Percentiles rank a stretch among this genome's conserved stretches.
Evolutionary conservation across 345 rosid genomes (phyloP).

Genomic region (Atalantia buxifolia): DNA sequence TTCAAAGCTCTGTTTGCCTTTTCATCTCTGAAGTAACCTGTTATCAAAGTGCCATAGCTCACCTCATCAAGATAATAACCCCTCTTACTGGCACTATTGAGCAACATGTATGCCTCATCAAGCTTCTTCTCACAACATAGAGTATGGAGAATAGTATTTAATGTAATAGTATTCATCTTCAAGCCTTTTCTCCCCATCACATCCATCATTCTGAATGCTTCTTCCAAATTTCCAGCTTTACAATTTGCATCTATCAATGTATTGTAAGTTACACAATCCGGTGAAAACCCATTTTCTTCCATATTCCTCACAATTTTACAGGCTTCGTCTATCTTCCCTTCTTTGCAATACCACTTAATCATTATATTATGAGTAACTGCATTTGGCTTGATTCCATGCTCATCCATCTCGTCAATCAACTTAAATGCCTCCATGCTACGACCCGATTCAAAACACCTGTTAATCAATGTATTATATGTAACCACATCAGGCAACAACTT

Average conservation of each 20-base stretch:
- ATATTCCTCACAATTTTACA: slow-evolving; percentile 36
- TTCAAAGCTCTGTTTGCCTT: slow-evolving; percentile 43
- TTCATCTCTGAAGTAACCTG: slow-evolving; percentile 59
- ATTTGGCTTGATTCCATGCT: slow-evolving; percentile 53
- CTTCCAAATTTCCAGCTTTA: slow-evolving; percentile 56
- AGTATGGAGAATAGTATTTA: slow-evolving; percentile 63
- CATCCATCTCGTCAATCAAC: slow-evolving; percentile 62
- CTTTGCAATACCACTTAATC: slow-evolving; percentile 69
- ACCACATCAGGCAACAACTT: slow-evolving; percentile 73
- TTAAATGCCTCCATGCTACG: slow-evolving; percentile 42
- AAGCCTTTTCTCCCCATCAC: slow-evolving; percentile 67
- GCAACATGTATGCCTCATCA: slow-evolving; percentile 54
- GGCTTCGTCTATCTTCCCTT: slow-evolving; percentile 73
- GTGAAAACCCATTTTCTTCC: slow-evolving; percentile 58
- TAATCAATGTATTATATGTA: slow-evolving; percentile 73
- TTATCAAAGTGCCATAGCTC: slow-evolving; percentile 73
- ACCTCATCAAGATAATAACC: slow-evolving; percentile 79
- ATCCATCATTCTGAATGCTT: slow-evolving; percentile 66
- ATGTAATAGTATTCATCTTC: slow-evolving; percentile 67
- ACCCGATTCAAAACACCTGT: slow-evolving; percentile 60
- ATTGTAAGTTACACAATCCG: slow-evolving; percentile 66
- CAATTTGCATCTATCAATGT: slow-evolving; percentile 61
- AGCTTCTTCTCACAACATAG: slow-evolving; percentile 59
- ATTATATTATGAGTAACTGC: slow-evolving; percentile 60
- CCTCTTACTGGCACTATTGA: slow-evolving; percentile 47